A percentile compares a stretch with the other conserved stretches of the same genome.
These are phyloP conservation scores for Encephalitozoon intestinalis DNA, from an alignment of 371 early-diverging fungal species.

Conservation along the genomic window DNA sequence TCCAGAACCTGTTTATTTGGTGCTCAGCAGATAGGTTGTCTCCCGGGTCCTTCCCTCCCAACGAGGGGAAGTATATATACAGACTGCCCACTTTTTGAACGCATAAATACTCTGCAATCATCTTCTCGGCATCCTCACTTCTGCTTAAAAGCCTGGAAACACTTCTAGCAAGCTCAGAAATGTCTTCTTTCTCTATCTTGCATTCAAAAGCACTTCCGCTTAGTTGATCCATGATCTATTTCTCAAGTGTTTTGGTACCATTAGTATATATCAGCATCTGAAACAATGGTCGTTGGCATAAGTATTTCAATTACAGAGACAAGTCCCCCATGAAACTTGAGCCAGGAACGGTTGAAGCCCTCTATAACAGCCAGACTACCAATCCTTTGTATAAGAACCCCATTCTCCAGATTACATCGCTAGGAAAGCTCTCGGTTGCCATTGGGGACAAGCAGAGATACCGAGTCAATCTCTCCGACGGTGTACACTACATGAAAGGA, in stretches of 20 bases:
- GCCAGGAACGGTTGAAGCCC: slow-evolving; percentile 48
- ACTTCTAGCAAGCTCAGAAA: not conserved
- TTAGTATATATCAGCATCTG: not conserved
- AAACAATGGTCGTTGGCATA: not conserved
- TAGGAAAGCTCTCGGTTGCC: not conserved
- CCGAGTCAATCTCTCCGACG: slow-evolving; percentile 42
- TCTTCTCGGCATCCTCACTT: not conserved
- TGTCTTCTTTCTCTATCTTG: not conserved
- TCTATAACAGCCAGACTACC: slow-evolving; percentile 43
- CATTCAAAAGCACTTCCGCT: not conserved
- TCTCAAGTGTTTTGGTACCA: not conserved
- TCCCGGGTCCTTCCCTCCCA: too few relatives aligned
- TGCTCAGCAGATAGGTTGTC: not conserved
- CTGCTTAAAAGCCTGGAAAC: not conserved
- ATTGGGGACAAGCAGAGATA: slow-evolving; percentile 27
- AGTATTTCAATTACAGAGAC: slow-evolving; percentile 6
- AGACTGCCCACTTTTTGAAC: not conserved
- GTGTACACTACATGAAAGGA: slow-evolving; percentile 43
- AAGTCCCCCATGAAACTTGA: slow-evolving; percentile 22
- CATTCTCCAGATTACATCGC: slow-evolving; percentile 42
- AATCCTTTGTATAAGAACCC: slow-evolving; percentile 44
- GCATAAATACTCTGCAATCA: not conserved
- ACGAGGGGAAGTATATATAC: not conserved
- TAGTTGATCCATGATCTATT: not conserved
- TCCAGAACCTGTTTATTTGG: not conserved